Base-by-base conservation (phyloP, 208 protist genomes). In the Herpetomonas tarakana region DNA sequence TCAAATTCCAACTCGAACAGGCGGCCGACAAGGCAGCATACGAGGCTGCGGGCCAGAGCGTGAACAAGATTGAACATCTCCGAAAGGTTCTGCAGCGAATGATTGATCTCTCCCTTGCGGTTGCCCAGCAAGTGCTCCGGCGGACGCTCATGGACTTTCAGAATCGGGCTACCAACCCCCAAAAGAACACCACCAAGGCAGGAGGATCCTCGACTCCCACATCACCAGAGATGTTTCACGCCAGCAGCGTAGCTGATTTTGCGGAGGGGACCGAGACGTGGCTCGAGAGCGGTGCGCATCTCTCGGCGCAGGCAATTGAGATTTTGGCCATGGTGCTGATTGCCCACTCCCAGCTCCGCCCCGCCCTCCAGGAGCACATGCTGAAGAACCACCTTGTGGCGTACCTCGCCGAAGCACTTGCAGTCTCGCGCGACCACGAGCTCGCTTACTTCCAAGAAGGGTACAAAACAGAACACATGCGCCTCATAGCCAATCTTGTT, bases 1-100 rank as follows among this genome's bases (percentile, higher is more conserved):
- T 92, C 27, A 91, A 91, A 51, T 94, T 94, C 71, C 78, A 91
- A 58, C 65, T 88, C 25, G 88, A 92, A 54, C 83, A 94, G 25
- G 85, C 88, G 0, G 82, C 85, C 1, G 77, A 89, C 28, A 78
- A 83, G 52, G 83, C 85, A 1, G 88, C 76, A 11, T 91, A 86
- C 62, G 64, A 84, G 41, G 53, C 65, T n/a, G 61, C 54, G 35
- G 71, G 78, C 18, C 58, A 65, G 22, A 74, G 54, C 7, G 73
- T 63, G 0, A 74, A 89, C 38, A 68, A 78, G 22, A 65, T 83
- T 54, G 62, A 68, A 22, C 88, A 94, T 58, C 72, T 94, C 24
- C 51, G 66, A 18, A 57, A 76, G 11, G 79, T 83, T 22, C 50
- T 94, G 26, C 56, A 81, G 49, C 65, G 88, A 2, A 94, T 94